Base-by-base conservation (phyloP, 345 rosid species). In the Raphanus sativus region DNA sequence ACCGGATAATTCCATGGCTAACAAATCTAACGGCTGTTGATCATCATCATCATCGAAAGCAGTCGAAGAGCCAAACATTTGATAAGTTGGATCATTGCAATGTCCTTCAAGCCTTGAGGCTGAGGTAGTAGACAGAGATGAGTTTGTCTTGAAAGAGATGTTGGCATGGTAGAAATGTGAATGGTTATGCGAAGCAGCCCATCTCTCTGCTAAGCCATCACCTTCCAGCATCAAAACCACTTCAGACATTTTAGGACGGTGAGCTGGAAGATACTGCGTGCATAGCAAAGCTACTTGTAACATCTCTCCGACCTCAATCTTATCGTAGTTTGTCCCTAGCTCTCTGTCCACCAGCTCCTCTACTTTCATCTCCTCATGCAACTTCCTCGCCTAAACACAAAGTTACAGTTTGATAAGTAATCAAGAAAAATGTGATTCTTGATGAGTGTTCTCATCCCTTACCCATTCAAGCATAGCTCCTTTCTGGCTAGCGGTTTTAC, bases 141-240 rank as follows among this genome's bases (percentile, higher is more conserved):
- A 76, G 13, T 33, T 76, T 71, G 81, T 86, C 83, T 68, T 79
- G 70, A 68, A 83, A 16, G 75, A 80, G 33, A 60, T 75, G 75
- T 73, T 81, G 68, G 80, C 79, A 54, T 79, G 82, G 70, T 79
- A 79, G 65, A 79, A 79, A 68, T 79, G 82, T 24, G 75, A 68
- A 75, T 85, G 89, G 75, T 83, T 87, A 77, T 91, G 94, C 0
- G 96, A 84, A n/a, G 90, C 89, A 8, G 90, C 96, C 98, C 97
- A 94, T 86, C 91, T 89, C 81, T 92, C 97, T 0, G 97, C 97
- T 0, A 91, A 89, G 24, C 97, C 98, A 34, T 94, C 98, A 0
- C 98, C 96, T 86, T 94, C 96, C 0, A 94, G 94, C 98, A 94
- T 94, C 83, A 85, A 83, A 36, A 94, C 93, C 40, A 94, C 94